Evolutionary conservation across 2,329 filamentous ascomycete genomes (phyloP).

Genomic region (Myrmaecium sp.): DNA sequence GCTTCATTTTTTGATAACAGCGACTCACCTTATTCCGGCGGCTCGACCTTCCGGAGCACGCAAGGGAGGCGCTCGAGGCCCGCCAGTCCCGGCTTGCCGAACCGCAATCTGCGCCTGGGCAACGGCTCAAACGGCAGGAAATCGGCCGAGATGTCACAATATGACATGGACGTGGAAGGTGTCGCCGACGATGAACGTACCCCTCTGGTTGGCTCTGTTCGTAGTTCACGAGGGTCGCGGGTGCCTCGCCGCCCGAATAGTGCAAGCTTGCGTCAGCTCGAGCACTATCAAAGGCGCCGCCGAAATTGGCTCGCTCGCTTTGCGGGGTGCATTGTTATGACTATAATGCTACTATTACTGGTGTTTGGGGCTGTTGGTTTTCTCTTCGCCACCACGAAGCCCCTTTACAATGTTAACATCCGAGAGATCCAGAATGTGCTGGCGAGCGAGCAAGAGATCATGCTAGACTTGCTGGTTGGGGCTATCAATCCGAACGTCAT

Average conservation of each 20-base stretch:
- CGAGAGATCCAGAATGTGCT: constrained; percentile 75
- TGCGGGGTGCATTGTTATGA: constrained; percentile 75
- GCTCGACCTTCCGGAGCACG: constrained; percentile 43
- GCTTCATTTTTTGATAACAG: constrained; percentile 45
- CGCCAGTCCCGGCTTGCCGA: constrained; percentile 45
- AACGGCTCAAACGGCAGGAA: constrained; percentile 29
- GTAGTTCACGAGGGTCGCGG: constrained; percentile 36
- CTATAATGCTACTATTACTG: constrained; percentile 63
- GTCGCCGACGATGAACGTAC: constrained; percentile 78
- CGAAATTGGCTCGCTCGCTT: constrained; percentile 51
- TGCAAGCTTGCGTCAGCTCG: constrained; percentile 48
- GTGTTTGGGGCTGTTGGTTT: constrained; percentile 77
- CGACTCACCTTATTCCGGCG: constrained; percentile 48
- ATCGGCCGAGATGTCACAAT: constrained; percentile 46
- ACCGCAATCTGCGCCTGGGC: constrained; percentile 27
- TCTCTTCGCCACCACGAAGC: constrained; percentile 80
- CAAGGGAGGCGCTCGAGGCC: constrained; percentile 49
- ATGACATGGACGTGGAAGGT: constrained; percentile 66
- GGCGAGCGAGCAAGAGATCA: constrained; percentile 84
- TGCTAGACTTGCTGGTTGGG: constrained; percentile 77
- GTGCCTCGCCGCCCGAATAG: constrained; percentile 35
- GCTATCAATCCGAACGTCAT: constrained; percentile 90
- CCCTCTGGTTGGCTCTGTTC: constrained; percentile 53
- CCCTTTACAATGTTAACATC: constrained; percentile 62
- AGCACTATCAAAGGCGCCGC: constrained; percentile 46